These are phyloP conservation scores for Strobilomyces dryophilus DNA, from an alignment of 768 basidiomycete genomes.

Conservation along the genomic window DNA sequence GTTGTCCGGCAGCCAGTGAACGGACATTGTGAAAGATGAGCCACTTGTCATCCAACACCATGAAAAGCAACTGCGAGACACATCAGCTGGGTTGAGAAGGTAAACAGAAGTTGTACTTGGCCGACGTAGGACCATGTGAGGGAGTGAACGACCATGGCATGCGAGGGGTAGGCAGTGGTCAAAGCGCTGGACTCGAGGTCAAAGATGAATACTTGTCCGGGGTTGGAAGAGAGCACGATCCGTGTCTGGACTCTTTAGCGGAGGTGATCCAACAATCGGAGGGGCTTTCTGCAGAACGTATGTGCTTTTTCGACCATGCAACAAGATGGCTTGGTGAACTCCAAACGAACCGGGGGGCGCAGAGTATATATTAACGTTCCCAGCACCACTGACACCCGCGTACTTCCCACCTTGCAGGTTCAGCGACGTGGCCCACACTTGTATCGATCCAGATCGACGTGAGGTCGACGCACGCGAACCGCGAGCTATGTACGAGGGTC, in stretches of 20 bases:
- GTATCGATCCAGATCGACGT: neutral
- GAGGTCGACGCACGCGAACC: neutral
- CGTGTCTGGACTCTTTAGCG: constrained; percentile 79
- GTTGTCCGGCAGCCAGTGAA: constrained; percentile 48
- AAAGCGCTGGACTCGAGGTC: constrained; percentile 69
- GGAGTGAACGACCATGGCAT: constrained; percentile 86
- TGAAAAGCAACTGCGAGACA: constrained; percentile 64
- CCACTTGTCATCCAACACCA: constrained; percentile 90
- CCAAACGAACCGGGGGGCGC: constrained; percentile 66
- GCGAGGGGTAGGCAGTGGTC: constrained; percentile 71
- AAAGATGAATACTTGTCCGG: constrained; percentile 85
- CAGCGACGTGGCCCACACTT: constrained; percentile 83
- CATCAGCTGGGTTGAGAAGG: neutral
- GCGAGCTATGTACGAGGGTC: constrained; percentile 59
- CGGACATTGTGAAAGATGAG: constrained; percentile 90
- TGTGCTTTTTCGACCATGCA: constrained; percentile 66
- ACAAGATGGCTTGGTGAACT: constrained; percentile 49
- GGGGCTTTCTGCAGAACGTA: constrained; percentile 33
- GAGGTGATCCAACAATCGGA: too few species aligned
- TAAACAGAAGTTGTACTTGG: constrained; percentile 48
- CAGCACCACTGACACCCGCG: constrained; percentile 67
- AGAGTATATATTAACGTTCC: constrained; percentile 72
- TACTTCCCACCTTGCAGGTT: constrained; percentile 72
- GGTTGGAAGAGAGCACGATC: constrained; percentile 78
- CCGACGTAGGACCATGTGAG: constrained; percentile 89